Evolutionary conservation across 192 early-diverging fungal species (phyloP), one percentile per base, ranked within the genome.

Genomic region (Lobosporangium transversale): DNA sequence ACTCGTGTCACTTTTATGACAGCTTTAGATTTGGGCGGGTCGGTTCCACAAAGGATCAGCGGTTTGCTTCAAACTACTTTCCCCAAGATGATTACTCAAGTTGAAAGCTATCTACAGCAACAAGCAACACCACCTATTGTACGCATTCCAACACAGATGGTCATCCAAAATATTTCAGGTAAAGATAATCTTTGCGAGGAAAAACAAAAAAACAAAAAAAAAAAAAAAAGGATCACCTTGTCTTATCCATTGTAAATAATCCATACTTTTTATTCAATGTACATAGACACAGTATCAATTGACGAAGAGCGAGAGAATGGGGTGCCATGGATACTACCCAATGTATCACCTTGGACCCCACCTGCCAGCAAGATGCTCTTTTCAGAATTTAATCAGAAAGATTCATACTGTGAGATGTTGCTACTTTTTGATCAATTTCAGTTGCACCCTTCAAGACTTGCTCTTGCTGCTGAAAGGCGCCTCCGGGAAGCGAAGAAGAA

Each of bases 1-100:
- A 83, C 79, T 6, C 82, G 82, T 1, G 84, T 80, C 21, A 86
- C 84, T 0, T 83, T 68, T 35, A 81, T 86, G 48, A 70, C 68
- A 7, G 78, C 82, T 11, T 42, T 83, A 42, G 84, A 86, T 48
- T 58, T 86, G 11, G 84, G 84, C 11, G 62, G 70, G 8, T 80
- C 78, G 9, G 75, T 86, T 12, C 84, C 84, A 18, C 63, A 80
- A 8, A 70, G 79, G 44, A 53, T 86, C 26, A 86, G 84, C 30
- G 81, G 80, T 7, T 57, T 86, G 62, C 58, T 81, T 23, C 75
- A 76, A 17, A 79, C 70, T 24, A 76, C 61, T 58, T 66, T 80
- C 14, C 67, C 78, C 17, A 86, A 86, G 36, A 78, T 70, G 44
- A 75, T 86, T 30, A 65, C 68, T 1, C 67, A 75, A 9, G 76